These are phyloP conservation scores for Verbena officinalis DNA, from an alignment of 257 asterid genomes.

Conservation along the genomic window DNA sequence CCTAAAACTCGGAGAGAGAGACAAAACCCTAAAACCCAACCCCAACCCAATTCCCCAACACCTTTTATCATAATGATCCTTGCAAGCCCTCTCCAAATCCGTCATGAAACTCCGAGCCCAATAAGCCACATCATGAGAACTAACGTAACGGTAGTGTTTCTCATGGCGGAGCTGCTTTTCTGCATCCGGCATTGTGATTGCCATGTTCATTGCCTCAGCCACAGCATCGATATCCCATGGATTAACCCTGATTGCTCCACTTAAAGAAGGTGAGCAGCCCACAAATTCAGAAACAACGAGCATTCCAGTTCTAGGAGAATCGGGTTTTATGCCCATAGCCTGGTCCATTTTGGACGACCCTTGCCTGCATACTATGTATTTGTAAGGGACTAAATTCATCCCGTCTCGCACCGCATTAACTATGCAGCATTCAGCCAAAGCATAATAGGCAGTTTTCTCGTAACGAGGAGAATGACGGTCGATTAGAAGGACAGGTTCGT, in stretches of 20 bases:
- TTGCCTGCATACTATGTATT: slow-evolving; percentile 86
- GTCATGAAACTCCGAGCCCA: slow-evolving; percentile 93
- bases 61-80: slow-evolving; percentile 80
- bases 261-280: slow-evolving; percentile 91
- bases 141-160: slow-evolving; percentile 87
- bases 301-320: slow-evolving; percentile 70
- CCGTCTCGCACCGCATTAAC: slow-evolving; percentile 98
- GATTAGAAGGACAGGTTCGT: slow-evolving; percentile 72
- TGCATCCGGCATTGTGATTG: slow-evolving; percentile 61
- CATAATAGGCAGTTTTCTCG: slow-evolving; percentile 89
- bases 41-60: slow-evolving; percentile 93
- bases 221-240: slow-evolving; percentile 94
- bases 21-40: slow-evolving; percentile 75
- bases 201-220: slow-evolving; percentile 76
- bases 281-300: slow-evolving; percentile 89
- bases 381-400: slow-evolving; percentile 91
- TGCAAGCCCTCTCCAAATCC: slow-evolving; percentile 85
- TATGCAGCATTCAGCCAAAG: slow-evolving; percentile 88
- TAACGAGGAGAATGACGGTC: slow-evolving; percentile 75
- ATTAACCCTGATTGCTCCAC: slow-evolving; percentile 93
- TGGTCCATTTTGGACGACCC: slow-evolving; percentile 62
- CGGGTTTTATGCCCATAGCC: slow-evolving; percentile 43
- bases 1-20: slow-evolving; percentile 89
- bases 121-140: slow-evolving; percentile 82
- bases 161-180: slow-evolving; percentile 85